Conservation (phyloP, 148 eudicot species). For the Rhododendron kiyosumense region DNA sequence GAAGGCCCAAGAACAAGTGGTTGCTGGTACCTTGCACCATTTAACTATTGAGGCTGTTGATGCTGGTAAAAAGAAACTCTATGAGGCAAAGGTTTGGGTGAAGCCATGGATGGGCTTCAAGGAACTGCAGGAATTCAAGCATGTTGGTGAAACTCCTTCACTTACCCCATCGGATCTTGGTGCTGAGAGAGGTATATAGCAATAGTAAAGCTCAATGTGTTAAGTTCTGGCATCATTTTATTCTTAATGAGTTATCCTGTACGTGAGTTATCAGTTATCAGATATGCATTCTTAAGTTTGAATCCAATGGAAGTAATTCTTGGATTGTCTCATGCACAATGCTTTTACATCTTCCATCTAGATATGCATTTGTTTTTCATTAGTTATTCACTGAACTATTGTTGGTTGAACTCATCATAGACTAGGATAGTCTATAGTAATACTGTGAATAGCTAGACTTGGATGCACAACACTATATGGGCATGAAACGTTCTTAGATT, state of each 20-base stretch:
- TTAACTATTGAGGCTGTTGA: slow-evolving; percentile 76
- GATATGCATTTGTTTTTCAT: background rate
- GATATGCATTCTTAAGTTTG: no score
- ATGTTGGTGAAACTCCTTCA: slow-evolving; percentile 51
- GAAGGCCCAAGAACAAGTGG: slow-evolving; percentile 73
- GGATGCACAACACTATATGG: background rate
- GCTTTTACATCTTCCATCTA: background rate
- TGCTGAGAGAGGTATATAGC: slow-evolving; percentile 49
- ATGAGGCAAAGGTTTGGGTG: slow-evolving; percentile 90
- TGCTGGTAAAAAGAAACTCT: slow-evolving; percentile 68
- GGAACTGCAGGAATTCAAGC: slow-evolving; percentile 84
- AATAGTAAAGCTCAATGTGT: background rate
- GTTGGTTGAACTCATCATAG: background rate
- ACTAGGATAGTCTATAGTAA: background rate
- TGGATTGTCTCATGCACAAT: background rate
- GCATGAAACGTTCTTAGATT: background rate
- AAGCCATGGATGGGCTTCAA: slow-evolving; percentile 93
- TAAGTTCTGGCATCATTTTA: background rate
- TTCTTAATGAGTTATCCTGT: background rate
- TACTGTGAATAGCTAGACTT: background rate
- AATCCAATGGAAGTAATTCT: background rate
- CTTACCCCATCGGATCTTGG: slow-evolving; percentile 73
- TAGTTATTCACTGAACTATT: background rate
- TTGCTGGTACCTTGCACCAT: slow-evolving; percentile 79
- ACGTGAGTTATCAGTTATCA: background rate